Percentiles rank a stretch among this genome's conserved stretches.
Evolutionary conservation across 129 eudicot species (phyloP).

Genomic region (Saussurea involucrata): DNA sequence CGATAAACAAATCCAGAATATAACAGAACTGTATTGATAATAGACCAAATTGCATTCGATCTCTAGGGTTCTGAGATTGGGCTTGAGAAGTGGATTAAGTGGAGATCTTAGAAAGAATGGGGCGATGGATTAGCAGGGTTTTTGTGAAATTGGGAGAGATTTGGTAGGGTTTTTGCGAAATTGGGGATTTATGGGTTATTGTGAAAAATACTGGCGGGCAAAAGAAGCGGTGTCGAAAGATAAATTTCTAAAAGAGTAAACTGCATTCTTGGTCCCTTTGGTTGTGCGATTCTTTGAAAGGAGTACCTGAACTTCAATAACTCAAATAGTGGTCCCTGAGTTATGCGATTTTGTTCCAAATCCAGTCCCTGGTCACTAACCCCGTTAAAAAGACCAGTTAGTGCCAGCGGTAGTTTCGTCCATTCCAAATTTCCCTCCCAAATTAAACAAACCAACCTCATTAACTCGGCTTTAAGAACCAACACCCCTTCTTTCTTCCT

Average conservation of each 20-base stretch:
- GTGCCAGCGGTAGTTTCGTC: too few species aligned
- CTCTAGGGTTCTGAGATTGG: constrained; percentile 18
- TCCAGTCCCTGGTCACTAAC: too few species aligned
- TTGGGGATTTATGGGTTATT: constrained; percentile 11
- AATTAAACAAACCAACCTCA: too few species aligned
- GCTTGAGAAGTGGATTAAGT: not conserved
- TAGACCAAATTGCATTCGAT: not conserved
- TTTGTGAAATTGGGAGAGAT: constrained; percentile 2
- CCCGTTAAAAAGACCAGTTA: too few species aligned
- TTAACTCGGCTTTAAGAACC: too few species aligned
- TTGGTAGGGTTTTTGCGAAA: constrained; percentile 27
- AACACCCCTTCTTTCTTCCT: too few species aligned
- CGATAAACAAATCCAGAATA: not conserved
- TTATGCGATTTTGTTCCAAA: too few species aligned
- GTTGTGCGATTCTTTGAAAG: too few species aligned
- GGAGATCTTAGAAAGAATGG: not conserved
- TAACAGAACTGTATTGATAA: not conserved
- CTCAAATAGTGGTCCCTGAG: too few species aligned
- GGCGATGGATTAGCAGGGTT: constrained; percentile 8
- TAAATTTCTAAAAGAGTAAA: constrained; percentile 1
- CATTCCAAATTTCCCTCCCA: too few species aligned
- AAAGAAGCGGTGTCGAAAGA: constrained; percentile 17
- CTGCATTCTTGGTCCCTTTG: too few species aligned
- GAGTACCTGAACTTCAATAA: too few species aligned
- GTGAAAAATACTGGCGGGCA: constrained; percentile 38